Conservation (phyloP, 192 early-diverging fungal species). For the Backusella circina region DNA sequence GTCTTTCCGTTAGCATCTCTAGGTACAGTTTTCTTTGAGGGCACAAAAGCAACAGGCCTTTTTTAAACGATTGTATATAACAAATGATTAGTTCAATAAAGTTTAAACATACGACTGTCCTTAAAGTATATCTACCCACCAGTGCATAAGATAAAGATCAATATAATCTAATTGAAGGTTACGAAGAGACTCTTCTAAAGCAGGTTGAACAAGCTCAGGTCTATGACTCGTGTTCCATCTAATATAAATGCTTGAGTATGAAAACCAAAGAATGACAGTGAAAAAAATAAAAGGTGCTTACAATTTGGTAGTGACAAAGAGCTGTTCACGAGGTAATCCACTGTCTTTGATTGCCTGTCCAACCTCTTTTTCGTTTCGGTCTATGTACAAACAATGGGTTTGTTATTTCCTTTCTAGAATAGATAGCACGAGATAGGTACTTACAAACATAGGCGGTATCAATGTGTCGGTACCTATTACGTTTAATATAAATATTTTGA, state of each 20-base stretch:
- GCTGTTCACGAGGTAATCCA: slow-evolving; percentile 59
- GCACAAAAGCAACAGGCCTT: slow-evolving; percentile 30
- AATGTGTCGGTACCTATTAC: slow-evolving; percentile 26
- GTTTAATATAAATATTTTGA: neutral
- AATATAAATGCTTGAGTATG: neutral
- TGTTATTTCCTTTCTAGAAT: neutral
- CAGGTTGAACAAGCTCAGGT: slow-evolving; percentile 57
- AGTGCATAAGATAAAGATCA: slow-evolving; percentile 68
- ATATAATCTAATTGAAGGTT: slow-evolving; percentile 75
- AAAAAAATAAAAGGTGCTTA: neutral
- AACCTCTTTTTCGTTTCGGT: slow-evolving; percentile 78
- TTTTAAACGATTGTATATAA: neutral
- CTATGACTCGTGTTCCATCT: slow-evolving; percentile 50
- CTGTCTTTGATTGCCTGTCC: slow-evolving; percentile 66
- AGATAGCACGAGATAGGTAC: neutral
- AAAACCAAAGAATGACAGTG: neutral
- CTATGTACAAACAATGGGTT: slow-evolving; percentile 33
- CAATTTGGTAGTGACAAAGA: slow-evolving; percentile 76
- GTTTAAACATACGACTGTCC: neutral
- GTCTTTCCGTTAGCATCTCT: slow-evolving; percentile 28
- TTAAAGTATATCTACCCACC: slow-evolving; percentile 4
- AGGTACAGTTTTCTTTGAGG: slow-evolving; percentile 17
- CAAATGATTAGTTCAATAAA: neutral
- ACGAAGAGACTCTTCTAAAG: slow-evolving; percentile 59
- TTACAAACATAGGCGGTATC: slow-evolving; percentile 34